These are phyloP conservation scores for Mortierella sp. DNA, from an alignment of 371 early-diverging fungal genomes.

Conservation along the genomic window DNA sequence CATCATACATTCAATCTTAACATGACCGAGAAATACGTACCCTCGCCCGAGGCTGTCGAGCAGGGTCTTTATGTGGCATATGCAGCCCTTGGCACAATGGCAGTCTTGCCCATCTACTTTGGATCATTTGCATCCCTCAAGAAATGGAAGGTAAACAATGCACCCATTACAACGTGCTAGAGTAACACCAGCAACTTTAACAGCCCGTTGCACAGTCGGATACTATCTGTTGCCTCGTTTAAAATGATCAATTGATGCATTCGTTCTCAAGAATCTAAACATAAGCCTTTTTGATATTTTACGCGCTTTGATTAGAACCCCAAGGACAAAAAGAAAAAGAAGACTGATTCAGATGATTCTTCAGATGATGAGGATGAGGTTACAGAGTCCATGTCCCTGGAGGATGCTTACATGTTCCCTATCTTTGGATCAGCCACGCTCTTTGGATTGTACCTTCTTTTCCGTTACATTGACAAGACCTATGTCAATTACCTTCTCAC, in stretches of 20 bases:
- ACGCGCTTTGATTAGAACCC: slow-evolving; percentile 32
- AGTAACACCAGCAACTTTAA: neutral
- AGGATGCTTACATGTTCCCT: slow-evolving; percentile 96
- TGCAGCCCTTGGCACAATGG: slow-evolving; percentile 90
- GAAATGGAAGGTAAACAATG: slow-evolving; percentile 71
- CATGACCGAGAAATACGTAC: slow-evolving; percentile 49
- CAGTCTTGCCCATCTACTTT: slow-evolving; percentile 87
- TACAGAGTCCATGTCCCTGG: slow-evolving; percentile 83
- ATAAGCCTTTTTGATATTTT: neutral
- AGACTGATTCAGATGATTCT: slow-evolving; percentile 63
- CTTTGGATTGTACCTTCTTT: slow-evolving; percentile 87
- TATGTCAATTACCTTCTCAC: slow-evolving; percentile 89
- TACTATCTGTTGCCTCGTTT: neutral
- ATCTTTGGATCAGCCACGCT: slow-evolving; percentile 89
- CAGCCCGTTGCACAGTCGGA: neutral
- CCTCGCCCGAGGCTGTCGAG: slow-evolving; percentile 49
- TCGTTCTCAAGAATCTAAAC: neutral
- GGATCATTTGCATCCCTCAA: slow-evolving; percentile 86
- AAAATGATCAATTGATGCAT: neutral
- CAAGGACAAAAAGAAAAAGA: slow-evolving; percentile 53
- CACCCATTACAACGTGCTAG: slow-evolving; percentile 18
- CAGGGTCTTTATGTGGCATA: slow-evolving; percentile 82
- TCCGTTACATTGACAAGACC: slow-evolving; percentile 86
- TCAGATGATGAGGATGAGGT: slow-evolving; percentile 71
- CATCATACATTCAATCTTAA: neutral